Percentiles rank a stretch among this genome's conserved stretches.
These are phyloP conservation scores for Diaporthe helianthi DNA, from an alignment of 2,329 filamentous ascomycete genomes.

Conservation along the genomic window DNA sequence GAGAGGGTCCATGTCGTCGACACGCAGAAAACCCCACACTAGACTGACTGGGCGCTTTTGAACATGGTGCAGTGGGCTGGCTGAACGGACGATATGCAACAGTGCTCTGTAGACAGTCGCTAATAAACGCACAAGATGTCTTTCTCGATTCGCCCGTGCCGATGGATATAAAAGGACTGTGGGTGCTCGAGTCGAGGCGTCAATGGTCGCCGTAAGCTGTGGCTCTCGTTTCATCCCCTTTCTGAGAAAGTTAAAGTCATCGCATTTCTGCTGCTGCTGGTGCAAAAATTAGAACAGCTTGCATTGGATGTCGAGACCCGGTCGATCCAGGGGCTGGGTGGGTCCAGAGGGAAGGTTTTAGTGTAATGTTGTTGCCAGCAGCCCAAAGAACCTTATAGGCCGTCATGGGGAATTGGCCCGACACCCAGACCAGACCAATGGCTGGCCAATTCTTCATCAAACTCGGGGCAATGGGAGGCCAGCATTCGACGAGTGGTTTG, in stretches of 20 bases:
- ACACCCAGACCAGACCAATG: not conserved
- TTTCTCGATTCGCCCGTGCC: not conserved
- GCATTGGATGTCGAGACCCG: conserved; percentile 9
- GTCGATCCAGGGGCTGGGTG: conserved; percentile 19
- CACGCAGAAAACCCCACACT: too few relatives aligned
- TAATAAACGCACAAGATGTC: not conserved
- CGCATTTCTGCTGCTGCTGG: conserved; percentile 1
- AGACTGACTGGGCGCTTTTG: too few relatives aligned
- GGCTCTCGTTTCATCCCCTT: conserved; percentile 31
- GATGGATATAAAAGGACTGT: not conserved
- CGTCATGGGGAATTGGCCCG: conserved; percentile 5
- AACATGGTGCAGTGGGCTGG: not conserved
- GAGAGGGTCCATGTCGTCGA: too few relatives aligned
- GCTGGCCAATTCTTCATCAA: not conserved
- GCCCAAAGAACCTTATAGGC: not conserved
- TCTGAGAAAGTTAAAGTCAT: conserved; percentile 15
- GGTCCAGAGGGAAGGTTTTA: conserved; percentile 1
- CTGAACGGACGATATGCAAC: too few relatives aligned
- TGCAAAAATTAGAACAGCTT: conserved; percentile 23
- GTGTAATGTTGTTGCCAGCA: not conserved
- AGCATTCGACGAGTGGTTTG: not conserved
- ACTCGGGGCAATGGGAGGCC: not conserved
- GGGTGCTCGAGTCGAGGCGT: conserved; percentile 10
- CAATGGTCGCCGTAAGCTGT: conserved; percentile 16
- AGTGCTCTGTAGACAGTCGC: not conserved